Conservation (phyloP, 2,329 filamentous ascomycete species). For the Diplodia intermedia region DNA sequence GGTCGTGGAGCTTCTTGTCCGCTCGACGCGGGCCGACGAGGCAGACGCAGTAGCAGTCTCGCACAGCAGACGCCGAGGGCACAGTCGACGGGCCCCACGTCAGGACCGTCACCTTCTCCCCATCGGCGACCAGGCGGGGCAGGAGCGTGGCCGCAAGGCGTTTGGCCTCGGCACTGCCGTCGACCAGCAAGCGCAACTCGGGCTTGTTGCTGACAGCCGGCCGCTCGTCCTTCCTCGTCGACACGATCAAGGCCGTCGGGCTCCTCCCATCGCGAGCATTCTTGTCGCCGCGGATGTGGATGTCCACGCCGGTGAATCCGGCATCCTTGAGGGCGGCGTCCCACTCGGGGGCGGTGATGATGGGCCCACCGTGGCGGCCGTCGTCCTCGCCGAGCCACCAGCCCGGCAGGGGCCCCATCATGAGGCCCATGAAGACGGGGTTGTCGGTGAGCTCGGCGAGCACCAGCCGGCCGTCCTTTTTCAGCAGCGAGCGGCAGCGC, state of each 20-base stretch:
- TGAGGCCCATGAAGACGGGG: neutral
- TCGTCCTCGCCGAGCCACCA: slow-evolving; percentile 47
- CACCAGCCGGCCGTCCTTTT: slow-evolving; percentile 55
- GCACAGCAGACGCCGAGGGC: neutral
- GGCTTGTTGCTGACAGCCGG: too few relatives aligned
- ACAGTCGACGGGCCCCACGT: neutral
- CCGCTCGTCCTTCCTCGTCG: neutral
- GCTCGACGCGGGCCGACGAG: neutral
- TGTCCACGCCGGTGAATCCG: slow-evolving; percentile 13
- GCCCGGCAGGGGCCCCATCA: slow-evolving; percentile 38
- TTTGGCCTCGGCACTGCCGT: neutral
- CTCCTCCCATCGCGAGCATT: neutral
- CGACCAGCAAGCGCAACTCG: neutral
- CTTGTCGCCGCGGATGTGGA: slow-evolving; percentile 4
- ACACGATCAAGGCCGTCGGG: slow-evolving; percentile 8
- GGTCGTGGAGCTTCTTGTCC: neutral
- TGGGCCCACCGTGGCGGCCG: slow-evolving; percentile 41
- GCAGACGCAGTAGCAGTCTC: slow-evolving; percentile 5
- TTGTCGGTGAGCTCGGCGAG: slow-evolving; percentile 35
- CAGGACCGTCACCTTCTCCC: neutral
- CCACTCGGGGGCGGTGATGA: neutral
- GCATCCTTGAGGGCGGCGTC: slow-evolving; percentile 1
- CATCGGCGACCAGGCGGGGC: neutral
- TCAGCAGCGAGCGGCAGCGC: slow-evolving; percentile 36
- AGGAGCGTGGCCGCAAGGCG: neutral